Conservation (phyloP, 2,329 filamentous ascomycete genomes). For the Gaeumannomyces sp. region DNA sequence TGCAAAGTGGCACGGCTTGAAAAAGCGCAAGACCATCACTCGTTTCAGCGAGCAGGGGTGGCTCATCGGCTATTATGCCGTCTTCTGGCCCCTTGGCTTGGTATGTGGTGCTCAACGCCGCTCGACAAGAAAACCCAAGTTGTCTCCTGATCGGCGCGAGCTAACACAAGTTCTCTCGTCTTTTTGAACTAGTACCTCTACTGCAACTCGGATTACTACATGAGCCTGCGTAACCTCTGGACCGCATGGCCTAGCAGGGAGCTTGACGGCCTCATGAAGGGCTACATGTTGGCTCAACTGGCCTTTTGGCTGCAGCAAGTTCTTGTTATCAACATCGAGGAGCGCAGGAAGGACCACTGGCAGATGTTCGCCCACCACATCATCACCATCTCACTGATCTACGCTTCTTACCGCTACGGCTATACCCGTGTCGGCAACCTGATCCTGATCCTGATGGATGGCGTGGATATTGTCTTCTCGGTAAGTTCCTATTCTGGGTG, state of each 20-base stretch:
- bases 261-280: constrained; percentile 68
- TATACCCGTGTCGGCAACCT: constrained; percentile 83
- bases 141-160: too few species aligned
- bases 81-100: constrained; percentile 80
- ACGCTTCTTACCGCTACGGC: constrained; percentile 78
- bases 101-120: constrained; percentile 42
- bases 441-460: constrained; percentile 87
- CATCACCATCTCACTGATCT: constrained; percentile 76
- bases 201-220: constrained; percentile 68
- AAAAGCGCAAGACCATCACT: constrained; percentile 67
- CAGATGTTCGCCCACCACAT: constrained; percentile 97
- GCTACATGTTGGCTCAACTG: constrained; percentile 84
- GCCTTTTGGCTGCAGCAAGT: constrained; percentile 94
- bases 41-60: constrained; percentile 94
- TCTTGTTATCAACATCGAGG: constrained; percentile 89
- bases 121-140: neutral
- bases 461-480: constrained; percentile 82
- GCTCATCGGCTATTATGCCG: constrained; percentile 75
- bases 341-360: constrained; percentile 86
- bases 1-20: constrained; percentile 65
- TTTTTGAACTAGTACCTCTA: constrained; percentile 62
- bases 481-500: constrained; percentile 41
- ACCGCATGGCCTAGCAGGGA: constrained; percentile 76
- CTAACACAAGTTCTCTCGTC: neutral
- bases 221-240: constrained; percentile 76